A percentile compares a stretch with the other conserved stretches of the same genome.
Conservation (phyloP, 371 early-diverging fungal species). For the Blakeslea trispora region DNA sequence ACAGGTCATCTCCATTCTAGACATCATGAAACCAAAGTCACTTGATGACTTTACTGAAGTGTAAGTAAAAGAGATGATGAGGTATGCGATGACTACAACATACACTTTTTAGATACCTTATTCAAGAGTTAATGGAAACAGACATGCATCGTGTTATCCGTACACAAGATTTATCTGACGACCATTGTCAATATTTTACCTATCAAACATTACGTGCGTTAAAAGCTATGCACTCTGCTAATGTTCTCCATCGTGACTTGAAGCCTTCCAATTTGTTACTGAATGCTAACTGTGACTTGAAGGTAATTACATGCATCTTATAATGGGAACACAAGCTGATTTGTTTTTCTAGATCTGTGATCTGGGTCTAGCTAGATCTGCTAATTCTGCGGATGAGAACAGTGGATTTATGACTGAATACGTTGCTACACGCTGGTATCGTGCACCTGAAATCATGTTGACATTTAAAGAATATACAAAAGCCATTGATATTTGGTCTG, state of each 20-base stretch:
- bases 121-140: constrained; percentile 96
- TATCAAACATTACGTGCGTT: constrained; percentile 96
- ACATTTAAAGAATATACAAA: constrained; percentile 94
- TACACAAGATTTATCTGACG: constrained; percentile 96
- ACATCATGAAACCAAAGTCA: constrained; percentile 80
- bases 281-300: constrained; percentile 97
- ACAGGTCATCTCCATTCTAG: constrained; percentile 88
- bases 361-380: constrained; percentile 92
- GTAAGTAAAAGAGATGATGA: constrained; percentile 35
- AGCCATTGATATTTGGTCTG: constrained; percentile 98
- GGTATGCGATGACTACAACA: not conserved
- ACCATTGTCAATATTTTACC: constrained; percentile 97
- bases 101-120: constrained; percentile 50
- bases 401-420: constrained; percentile 96
- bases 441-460: constrained; percentile 98
- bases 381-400: constrained; percentile 85
- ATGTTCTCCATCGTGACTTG: constrained; percentile 96
- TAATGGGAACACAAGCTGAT: not conserved
- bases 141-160: constrained; percentile 98
- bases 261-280: constrained; percentile 96
- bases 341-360: constrained; percentile 75
- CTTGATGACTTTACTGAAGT: constrained; percentile 86
- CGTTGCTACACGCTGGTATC: constrained; percentile 98
- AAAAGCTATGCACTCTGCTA: constrained; percentile 97
- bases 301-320: constrained; percentile 48